Evolutionary conservation across 2,329 filamentous ascomycete genomes (phyloP), one percentile per base, ranked within the genome.

Genomic region (Penicillium capsulatum): DNA sequence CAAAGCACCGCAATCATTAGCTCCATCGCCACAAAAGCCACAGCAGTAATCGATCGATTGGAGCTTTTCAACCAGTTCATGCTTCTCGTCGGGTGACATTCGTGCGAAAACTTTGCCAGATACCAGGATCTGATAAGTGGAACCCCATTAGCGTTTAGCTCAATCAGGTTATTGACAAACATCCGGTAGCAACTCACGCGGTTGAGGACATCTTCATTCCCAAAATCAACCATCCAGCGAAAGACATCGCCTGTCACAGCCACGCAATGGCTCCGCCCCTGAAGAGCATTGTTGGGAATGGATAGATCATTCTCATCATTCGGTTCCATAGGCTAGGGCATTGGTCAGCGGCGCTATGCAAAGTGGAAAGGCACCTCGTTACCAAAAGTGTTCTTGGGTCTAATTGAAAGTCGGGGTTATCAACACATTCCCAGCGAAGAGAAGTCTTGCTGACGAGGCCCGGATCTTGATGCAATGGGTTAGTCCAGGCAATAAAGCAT

Each of bases 21-120:
- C 92, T 28, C 92, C 92, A 61, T 98, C 92, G 31, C 92, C 92
- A 57, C 92, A 98, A 68, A 98, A 98, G 17, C 92, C 92, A 51
- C 82, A 87, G 54, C 86, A 94, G 64, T 96, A 98, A 61, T 90
- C 91, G 49, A 98, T 88, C 54, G 86, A 91, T 63, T 98, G 94
- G 3, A 98, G 75, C 63, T 96, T 98, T 64, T 97, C 92, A 2
- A 98, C 89, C 2, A 98, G 73, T 64, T 98, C 94, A 60, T 96
- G 90, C 64, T 98, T 98, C 65, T 98, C 92, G 60, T 98, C 94
- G 0, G 92, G 94, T 2, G 91, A 97, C 92, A 98, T 98, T 53
- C 92, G 84, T 3, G 92, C 94, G 65, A 94, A 98, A 1, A 98
- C 88, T 64, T 92, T 91, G 17, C 91, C 90, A 38, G 79, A 79